Evolutionary conservation across 768 basidiomycete species (phyloP), one percentile per base, ranked within the genome.

Genomic region (Cantharellus anzutake): DNA sequence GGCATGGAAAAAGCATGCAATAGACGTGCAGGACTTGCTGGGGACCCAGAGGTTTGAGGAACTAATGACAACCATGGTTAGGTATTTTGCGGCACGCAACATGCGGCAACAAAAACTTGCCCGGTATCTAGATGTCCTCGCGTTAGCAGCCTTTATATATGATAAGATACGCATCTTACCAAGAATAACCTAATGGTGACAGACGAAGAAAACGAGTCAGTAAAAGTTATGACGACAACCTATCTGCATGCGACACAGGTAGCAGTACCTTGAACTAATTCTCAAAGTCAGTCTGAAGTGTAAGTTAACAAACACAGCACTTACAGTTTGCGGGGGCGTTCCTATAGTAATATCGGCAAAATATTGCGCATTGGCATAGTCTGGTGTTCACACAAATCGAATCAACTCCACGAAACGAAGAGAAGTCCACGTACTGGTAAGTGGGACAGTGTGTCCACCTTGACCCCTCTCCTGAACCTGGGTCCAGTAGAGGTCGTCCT

Each of bases 351-450:
- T 94, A 63, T 91, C 86, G 20, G 91, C 78, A 69, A 79, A 99
- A 73, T 99, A 98, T 70, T 99, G 93, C 41, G 96, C 93, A 69
- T 98, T 98, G 82, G 93, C 82, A 73, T 89, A 98, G 76, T 97
- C 93, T 96, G 64, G 11, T 51, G 60, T 16, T 29, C 59, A 51
- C 29, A 58, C 57, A 14, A 16, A 35, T n/a, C 29, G 3, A 41
- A 60, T 59, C 63, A 52, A 53, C 60, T 64, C 44, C 62, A 52
- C 35, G 11, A 41, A 57, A 11, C 14, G 37, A 51, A 40, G 3
- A 64, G 48, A 40, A n/a, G 3, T 39, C 41, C 40, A 76, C 87
- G 63, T 66, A 94, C 94, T 96, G 67, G 77, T 83, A 51, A 99
- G 76, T 63, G 96, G 94, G 58, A 97, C 86, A 42, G 73, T 71